Conservation (phyloP, 2,329 filamentous ascomycete genomes). For the Alternaria conjuncta region DNA sequence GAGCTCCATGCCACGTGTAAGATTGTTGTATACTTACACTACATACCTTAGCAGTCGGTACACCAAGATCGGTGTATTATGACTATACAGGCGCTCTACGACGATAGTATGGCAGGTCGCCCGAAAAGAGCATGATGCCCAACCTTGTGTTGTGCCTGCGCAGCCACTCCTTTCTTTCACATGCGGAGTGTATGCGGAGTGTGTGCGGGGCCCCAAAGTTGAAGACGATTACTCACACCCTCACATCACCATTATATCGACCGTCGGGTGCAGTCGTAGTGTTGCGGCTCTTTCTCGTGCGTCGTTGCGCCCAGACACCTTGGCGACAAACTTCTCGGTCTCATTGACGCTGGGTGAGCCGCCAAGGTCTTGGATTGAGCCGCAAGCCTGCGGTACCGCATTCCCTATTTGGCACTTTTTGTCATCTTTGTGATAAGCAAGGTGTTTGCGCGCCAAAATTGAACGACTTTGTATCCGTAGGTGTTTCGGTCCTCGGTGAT, state of each 20-base stretch:
- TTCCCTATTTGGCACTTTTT: not conserved
- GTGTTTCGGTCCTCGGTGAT: not conserved
- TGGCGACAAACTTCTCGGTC: conserved; percentile 1
- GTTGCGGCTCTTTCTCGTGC: conserved; percentile 3
- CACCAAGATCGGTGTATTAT: not conserved
- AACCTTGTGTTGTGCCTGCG: not conserved
- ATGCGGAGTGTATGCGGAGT: not conserved
- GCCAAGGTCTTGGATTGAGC: not conserved
- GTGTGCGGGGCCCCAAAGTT: not conserved
- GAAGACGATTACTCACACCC: not conserved
- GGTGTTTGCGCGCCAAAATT: not conserved
- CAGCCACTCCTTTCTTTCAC: not conserved
- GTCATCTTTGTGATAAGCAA: not conserved
- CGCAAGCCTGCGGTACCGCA: not conserved
- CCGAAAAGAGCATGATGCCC: not conserved
- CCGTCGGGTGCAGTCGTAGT: not conserved
- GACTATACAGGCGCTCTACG: not conserved
- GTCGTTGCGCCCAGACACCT: not conserved
- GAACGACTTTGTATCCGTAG: not conserved
- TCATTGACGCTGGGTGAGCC: conserved; percentile 1
- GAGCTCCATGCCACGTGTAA: not conserved
- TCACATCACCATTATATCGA: not conserved
- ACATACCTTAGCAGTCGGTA: not conserved
- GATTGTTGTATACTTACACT: not conserved
- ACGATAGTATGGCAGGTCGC: not conserved